phyloP scores from a whole-genome alignment of 306 rosid species.

The Lupinus albus region DNA sequence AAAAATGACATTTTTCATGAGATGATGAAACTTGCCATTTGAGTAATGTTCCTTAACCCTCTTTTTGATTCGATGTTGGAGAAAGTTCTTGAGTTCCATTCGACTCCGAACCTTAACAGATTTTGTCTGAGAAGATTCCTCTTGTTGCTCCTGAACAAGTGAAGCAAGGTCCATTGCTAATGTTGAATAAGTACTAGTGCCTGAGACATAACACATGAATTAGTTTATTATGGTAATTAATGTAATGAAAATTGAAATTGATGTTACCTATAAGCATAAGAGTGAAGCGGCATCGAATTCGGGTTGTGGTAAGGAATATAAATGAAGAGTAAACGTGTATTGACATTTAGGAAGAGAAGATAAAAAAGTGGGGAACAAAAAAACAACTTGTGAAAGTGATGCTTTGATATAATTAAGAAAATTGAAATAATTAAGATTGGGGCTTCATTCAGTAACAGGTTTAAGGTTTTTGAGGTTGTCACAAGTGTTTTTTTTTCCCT shows the following conservation, averaged over 20 bases:
- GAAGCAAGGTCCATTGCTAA: slow-evolving; percentile 70
- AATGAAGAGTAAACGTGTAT: not conserved
- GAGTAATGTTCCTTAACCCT: slow-evolving; percentile 68
- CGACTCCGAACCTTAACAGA: slow-evolving; percentile 35
- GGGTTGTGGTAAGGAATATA: too few species aligned
- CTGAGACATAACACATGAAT: not conserved
- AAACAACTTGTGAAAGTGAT: too few species aligned
- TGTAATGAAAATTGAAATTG: not conserved
- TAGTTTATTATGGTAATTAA: too few species aligned
- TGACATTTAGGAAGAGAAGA: too few species aligned
- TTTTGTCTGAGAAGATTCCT: not conserved
- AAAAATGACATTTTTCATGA: slow-evolving; percentile 70
- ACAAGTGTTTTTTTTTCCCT: too few species aligned
- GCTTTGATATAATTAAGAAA: too few species aligned
- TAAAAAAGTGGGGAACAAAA: too few species aligned
- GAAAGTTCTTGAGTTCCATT: slow-evolving; percentile 67
- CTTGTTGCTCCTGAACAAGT: slow-evolving; percentile 44
- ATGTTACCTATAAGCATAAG: slow-evolving; percentile 11
- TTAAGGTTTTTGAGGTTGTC: too few species aligned
- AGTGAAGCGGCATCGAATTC: too few species aligned
- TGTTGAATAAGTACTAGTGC: slow-evolving; percentile 34
- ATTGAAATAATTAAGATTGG: too few species aligned
- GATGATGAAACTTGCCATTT: slow-evolving; percentile 65
- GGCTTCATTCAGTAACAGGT: too few species aligned
- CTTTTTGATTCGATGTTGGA: slow-evolving; percentile 67